Evolutionary conservation across 2,329 filamentous ascomycete genomes (phyloP).

Genomic region (Aspergillus fructus): DNA sequence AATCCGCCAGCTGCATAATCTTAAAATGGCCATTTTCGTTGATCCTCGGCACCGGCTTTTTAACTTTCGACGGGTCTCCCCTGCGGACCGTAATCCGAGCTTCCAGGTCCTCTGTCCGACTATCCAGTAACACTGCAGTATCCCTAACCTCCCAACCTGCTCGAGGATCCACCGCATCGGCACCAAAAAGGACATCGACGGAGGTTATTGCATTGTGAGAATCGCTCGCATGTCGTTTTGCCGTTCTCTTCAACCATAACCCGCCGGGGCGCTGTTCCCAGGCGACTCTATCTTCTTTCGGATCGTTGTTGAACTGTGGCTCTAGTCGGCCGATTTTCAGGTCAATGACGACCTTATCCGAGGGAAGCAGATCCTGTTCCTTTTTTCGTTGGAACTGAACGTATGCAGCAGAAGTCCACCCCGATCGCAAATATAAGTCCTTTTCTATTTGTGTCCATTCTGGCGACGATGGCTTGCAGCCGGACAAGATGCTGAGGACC

Average conservation of each 20-base stretch:
- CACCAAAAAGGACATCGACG: constrained; percentile 83
- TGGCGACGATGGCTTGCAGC: constrained; percentile 69
- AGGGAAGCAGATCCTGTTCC: constrained; percentile 73
- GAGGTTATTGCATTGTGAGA: constrained; percentile 73
- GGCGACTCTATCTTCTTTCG: constrained; percentile 56
- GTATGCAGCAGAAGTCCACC: constrained; percentile 75
- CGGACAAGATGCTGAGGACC: constrained; percentile 69
- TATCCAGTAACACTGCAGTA: constrained; percentile 69
- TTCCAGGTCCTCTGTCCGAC: constrained; percentile 59
- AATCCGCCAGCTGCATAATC: constrained; percentile 92
- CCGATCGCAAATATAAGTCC: constrained; percentile 75
- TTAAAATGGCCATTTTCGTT: constrained; percentile 92
- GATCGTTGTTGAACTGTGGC: constrained; percentile 59
- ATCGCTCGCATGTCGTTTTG: constrained; percentile 71
- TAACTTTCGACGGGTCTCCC: constrained; percentile 62
- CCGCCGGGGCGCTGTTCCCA: constrained; percentile 80
- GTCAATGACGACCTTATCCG: constrained; percentile 78
- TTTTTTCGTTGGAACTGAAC: constrained; percentile 79
- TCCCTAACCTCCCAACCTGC: constrained; percentile 79
- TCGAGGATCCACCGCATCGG: constrained; percentile 87
- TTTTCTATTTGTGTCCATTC: constrained; percentile 86
- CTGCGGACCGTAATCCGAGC: constrained; percentile 76
- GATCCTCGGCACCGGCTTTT: constrained; percentile 74
- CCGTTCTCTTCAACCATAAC: constrained; percentile 77
- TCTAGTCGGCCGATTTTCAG: constrained; percentile 71